Evolutionary conservation across 208 protist genomes (phyloP).

Genomic region (Crithidia sp.): DNA sequence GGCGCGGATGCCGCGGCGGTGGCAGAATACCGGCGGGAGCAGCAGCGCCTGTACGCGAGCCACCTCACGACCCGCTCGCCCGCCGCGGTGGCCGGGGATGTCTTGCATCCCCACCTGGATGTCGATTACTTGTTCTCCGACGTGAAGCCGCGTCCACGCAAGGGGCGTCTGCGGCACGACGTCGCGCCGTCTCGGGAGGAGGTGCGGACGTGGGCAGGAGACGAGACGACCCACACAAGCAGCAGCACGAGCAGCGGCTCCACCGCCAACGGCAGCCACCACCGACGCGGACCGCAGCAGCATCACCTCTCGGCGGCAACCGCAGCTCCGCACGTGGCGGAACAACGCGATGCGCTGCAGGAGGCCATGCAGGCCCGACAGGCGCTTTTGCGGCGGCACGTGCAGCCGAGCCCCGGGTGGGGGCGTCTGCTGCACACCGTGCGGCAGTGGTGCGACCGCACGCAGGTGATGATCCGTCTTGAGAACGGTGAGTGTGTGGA

Average conservation of each 20-base stretch:
- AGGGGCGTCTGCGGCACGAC: not conserved
- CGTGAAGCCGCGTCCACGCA: not conserved
- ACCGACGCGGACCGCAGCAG: not conserved
- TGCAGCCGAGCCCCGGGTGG: slow-evolving; percentile 27
- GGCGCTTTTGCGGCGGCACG: slow-evolving; percentile 31
- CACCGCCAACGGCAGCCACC: not conserved
- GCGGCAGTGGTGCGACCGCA: slow-evolving; percentile 64
- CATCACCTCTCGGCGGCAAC: no score
- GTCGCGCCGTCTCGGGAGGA: not conserved
- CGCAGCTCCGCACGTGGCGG: not conserved
- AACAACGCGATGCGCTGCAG: slow-evolving; percentile 12
- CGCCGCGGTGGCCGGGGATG: not conserved
- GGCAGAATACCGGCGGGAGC: slow-evolving; percentile 23
- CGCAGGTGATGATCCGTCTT: slow-evolving; percentile 33
- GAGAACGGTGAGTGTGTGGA: slow-evolving; percentile 33
- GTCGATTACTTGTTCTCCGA: slow-evolving; percentile 22
- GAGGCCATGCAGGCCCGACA: slow-evolving; percentile 25
- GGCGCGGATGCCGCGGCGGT: not conserved
- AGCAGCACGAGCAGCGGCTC: not conserved
- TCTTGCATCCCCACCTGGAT: slow-evolving; percentile 11
- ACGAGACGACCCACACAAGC: not conserved
- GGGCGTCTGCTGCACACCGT: slow-evolving; percentile 44
- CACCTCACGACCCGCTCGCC: slow-evolving; percentile 7
- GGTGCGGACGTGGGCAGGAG: not conserved
- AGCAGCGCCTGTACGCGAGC: slow-evolving; percentile 28